Evolutionary conservation across 2,329 filamentous ascomycete species (phyloP).

Genomic region (Ceratocystis smalleyi): DNA sequence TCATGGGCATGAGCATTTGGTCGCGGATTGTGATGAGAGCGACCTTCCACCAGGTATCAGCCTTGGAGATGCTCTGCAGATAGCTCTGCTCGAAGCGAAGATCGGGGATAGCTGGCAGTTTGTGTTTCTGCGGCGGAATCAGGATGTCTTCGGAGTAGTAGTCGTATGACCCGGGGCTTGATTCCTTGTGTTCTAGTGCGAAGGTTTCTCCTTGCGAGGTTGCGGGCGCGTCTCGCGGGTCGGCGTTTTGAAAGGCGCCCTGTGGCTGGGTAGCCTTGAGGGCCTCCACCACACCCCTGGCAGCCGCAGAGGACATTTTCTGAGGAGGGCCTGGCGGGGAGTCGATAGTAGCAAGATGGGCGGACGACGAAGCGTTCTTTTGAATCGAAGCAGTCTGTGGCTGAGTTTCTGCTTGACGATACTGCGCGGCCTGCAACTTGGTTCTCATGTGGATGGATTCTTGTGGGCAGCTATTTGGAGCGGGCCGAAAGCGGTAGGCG

Average conservation of each 20-base stretch:
- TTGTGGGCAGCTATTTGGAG: background rate
- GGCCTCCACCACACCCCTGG: conserved; percentile 14
- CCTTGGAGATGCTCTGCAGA: conserved; percentile 68
- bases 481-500: background rate
- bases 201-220: conserved; percentile 13
- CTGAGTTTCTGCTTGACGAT: background rate
- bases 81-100: conserved; percentile 97
- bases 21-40: conserved; percentile 74
- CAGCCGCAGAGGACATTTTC: conserved; percentile 8
- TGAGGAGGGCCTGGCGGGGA: background rate
- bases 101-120: conserved; percentile 59
- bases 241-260: conserved; percentile 13
- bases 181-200: conserved; percentile 10
- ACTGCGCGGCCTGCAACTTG: background rate
- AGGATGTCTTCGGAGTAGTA: conserved; percentile 56
- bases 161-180: conserved; percentile 32
- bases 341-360: background rate
- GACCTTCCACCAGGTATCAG: conserved; percentile 65
- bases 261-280: conserved; percentile 17
- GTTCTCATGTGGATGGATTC: background rate
- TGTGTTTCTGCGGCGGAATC: conserved; percentile 34
- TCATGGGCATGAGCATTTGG: conserved; percentile 76
- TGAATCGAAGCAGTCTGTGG: background rate
- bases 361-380: background rate
- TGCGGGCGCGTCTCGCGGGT: conserved; percentile 15